Evolutionary conservation across 2,329 filamentous ascomycete species (phyloP).

Genomic region (Xylaria sp.): DNA sequence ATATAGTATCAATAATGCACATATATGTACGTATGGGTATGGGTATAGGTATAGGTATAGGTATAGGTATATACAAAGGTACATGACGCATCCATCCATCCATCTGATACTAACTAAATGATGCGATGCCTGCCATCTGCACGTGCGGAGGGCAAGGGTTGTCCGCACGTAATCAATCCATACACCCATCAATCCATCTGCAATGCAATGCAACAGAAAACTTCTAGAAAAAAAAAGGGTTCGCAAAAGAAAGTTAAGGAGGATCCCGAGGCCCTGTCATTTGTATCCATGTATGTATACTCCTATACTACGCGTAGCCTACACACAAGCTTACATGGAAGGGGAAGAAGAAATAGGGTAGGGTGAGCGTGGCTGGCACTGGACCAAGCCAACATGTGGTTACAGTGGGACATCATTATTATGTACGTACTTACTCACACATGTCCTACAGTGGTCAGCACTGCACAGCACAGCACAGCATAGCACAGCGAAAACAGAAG

Average conservation of each 20-base stretch:
- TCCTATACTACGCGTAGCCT: background rate
- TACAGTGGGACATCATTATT: conserved; percentile 9
- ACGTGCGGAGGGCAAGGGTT: conserved; percentile 21
- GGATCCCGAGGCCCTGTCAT: background rate
- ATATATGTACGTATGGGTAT: no score
- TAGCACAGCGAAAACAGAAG: background rate
- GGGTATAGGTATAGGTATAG: no score
- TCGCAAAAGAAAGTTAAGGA: background rate
- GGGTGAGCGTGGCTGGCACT: background rate
- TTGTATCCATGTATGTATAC: background rate
- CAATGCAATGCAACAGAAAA: conserved; percentile 39
- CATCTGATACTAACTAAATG: background rate
- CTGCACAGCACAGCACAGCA: background rate
- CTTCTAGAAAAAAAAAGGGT: conserved; percentile 40
- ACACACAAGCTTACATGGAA: background rate
- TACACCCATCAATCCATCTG: background rate
- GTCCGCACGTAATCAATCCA: no score
- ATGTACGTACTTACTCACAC: conserved; percentile 2
- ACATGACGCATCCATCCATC: conserved; percentile 6
- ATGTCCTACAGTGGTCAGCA: background rate
- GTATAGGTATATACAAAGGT: no score
- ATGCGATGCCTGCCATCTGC: background rate
- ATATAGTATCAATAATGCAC: no score
- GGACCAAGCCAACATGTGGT: conserved; percentile 15
- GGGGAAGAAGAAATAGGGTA: no score